Percentiles rank a stretch among this genome's conserved stretches.
These are phyloP conservation scores for Fusarium chlamydosporum DNA, from an alignment of 2,329 filamentous ascomycete species.

Conservation along the genomic window DNA sequence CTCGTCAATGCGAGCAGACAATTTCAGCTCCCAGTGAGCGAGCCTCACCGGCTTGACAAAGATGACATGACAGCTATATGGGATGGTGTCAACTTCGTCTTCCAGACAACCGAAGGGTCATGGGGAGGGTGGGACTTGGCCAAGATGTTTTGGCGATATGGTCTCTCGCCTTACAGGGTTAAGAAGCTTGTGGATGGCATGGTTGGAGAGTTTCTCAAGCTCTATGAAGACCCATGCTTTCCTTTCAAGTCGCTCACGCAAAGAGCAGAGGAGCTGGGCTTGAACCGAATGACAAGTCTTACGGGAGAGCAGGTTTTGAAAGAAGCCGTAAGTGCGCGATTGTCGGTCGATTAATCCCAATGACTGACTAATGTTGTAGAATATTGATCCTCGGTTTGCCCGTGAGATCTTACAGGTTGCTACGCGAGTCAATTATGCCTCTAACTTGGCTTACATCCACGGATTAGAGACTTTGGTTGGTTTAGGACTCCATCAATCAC, in stretches of 20 bases:
- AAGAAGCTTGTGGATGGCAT: slow-evolving; percentile 79
- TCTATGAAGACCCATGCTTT: slow-evolving; percentile 87
- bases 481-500: background rate
- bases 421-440: slow-evolving; percentile 94
- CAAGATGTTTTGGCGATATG: slow-evolving; percentile 89
- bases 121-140: slow-evolving; percentile 84
- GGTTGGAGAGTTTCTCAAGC: slow-evolving; percentile 78
- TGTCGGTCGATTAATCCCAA: background rate
- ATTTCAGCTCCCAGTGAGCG: slow-evolving; percentile 76
- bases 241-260: slow-evolving; percentile 84
- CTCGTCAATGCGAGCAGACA: slow-evolving; percentile 78
- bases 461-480: slow-evolving; percentile 85
- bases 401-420: slow-evolving; percentile 89
- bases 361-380: slow-evolving; percentile 49
- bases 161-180: slow-evolving; percentile 80
- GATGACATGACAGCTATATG: slow-evolving; percentile 80
- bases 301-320: slow-evolving; percentile 82
- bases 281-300: slow-evolving; percentile 74
- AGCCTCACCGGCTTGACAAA: slow-evolving; percentile 61
- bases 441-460: slow-evolving; percentile 88
- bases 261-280: slow-evolving; percentile 74
- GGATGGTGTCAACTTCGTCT: slow-evolving; percentile 83
- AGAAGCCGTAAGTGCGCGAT: slow-evolving; percentile 64
- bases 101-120: slow-evolving; percentile 70
- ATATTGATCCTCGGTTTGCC: slow-evolving; percentile 75